Conservation (phyloP, 1,284 basidiomycete species). For the Cryptococcus neoformans region DNA sequence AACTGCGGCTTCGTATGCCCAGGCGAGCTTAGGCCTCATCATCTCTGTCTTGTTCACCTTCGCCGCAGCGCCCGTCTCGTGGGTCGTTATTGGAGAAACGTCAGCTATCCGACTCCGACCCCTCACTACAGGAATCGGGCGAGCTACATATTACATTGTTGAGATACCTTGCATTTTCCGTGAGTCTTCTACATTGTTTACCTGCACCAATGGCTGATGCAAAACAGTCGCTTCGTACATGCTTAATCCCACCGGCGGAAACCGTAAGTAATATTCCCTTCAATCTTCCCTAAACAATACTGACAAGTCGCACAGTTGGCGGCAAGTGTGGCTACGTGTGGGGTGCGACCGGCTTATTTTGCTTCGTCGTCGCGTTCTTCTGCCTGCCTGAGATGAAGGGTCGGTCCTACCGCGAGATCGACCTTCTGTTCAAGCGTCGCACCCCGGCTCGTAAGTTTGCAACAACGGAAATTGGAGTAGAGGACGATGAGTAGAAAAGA, state of each 20-base stretch:
- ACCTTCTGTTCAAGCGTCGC: conserved; percentile 40
- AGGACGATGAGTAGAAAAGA: conserved; percentile 16
- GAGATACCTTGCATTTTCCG: conserved; percentile 35
- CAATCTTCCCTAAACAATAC: background rate
- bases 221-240: conserved; percentile 24
- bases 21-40: conserved; percentile 31
- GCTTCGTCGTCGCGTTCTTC: conserved; percentile 29
- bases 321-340: conserved; percentile 48
- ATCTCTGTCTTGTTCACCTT: conserved; percentile 33
- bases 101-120: conserved; percentile 37
- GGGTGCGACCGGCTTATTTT: conserved; percentile 31
- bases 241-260: conserved; percentile 32
- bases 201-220: background rate
- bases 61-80: conserved; percentile 32
- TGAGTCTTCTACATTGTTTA: conserved; percentile 2
- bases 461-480: conserved; percentile 30
- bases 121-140: conserved; percentile 37
- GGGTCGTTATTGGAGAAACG: conserved; percentile 36
- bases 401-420: conserved; percentile 45
- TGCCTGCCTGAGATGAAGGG: conserved; percentile 40
- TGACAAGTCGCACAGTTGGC: conserved; percentile 12
- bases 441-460: conserved; percentile 42
- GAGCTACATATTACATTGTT: conserved; percentile 38
- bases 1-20: conserved; percentile 20
- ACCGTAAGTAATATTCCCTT: conserved; percentile 14